A percentile compares a stretch with the other conserved stretches of the same genome.
Conservation (phyloP, 768 basidiomycete species). For the Hypsizygus marmoreus region DNA sequence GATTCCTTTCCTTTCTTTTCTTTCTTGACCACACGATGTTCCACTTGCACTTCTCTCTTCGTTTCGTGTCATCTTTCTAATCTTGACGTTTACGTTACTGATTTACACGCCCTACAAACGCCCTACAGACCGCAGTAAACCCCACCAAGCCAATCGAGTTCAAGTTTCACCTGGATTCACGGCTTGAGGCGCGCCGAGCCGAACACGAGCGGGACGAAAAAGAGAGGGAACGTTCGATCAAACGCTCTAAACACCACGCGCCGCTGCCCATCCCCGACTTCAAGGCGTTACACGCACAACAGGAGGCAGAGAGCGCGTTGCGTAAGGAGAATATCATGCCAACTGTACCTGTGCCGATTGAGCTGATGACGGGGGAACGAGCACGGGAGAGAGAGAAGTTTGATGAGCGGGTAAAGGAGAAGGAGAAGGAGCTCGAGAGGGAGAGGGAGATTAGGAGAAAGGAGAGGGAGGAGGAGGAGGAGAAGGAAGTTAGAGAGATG, state of each 20-base stretch:
- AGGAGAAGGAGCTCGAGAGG: constrained; percentile 53
- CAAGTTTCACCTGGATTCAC: constrained; percentile 52
- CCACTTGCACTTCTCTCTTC: no score
- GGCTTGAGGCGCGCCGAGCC: constrained; percentile 47
- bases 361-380: constrained; percentile 56
- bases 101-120: constrained; percentile 10
- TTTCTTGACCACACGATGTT: no score
- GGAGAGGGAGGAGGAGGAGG: constrained; percentile 56
- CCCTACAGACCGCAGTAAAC: constrained; percentile 28
- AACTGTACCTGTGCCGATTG: constrained; percentile 46
- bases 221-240: constrained; percentile 5
- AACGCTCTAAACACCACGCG: constrained; percentile 12
- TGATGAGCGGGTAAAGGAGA: constrained; percentile 57
- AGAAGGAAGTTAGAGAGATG: constrained; percentile 59
- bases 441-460: constrained; percentile 47
- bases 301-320: constrained; percentile 41
- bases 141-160: constrained; percentile 53
- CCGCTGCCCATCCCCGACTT: constrained; percentile 56
- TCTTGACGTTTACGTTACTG: constrained; percentile 10
- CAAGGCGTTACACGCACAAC: constrained; percentile 53
- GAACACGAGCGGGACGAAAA: constrained; percentile 36
- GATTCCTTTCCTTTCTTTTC: no score
- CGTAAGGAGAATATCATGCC: constrained; percentile 51
- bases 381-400: constrained; percentile 65
- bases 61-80: no score